phyloP scores from a whole-genome alignment of 768 basidiomycete genomes.

The Trametes villosa region DNA sequence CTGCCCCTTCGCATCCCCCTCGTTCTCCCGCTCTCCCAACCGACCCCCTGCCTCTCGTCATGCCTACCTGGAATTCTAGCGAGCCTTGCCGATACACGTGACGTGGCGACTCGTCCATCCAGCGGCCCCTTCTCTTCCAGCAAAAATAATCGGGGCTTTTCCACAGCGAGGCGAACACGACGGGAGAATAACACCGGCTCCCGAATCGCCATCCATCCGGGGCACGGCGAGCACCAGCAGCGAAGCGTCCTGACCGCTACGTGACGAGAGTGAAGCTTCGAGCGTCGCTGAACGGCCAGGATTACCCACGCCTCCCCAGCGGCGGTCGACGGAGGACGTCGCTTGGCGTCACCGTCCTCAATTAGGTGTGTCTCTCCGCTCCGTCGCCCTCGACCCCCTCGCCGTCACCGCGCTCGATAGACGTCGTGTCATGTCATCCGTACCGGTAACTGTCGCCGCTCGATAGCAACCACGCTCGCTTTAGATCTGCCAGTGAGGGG shows the following conservation, averaged over 20 bases:
- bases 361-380: neutral
- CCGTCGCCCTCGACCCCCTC: too few species aligned
- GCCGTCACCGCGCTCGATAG: neutral
- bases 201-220: neutral
- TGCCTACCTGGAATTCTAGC: neutral
- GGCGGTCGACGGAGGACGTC: neutral
- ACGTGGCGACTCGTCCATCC: neutral
- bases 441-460: neutral
- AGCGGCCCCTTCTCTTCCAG: neutral
- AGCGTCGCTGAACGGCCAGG: neutral
- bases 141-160: neutral
- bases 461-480: neutral
- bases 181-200: neutral
- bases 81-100: neutral
- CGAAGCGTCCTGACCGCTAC: neutral
- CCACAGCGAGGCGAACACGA: neutral
- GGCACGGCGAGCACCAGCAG: neutral
- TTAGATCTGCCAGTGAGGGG: neutral
- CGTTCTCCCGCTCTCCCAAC: neutral
- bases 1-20: neutral
- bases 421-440: neutral
- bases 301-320: neutral
- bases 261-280: slow-evolving; percentile 4
- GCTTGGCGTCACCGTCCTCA: too few species aligned
- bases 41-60: neutral